Percentiles rank a stretch among this genome's conserved stretches.
phyloP scores from a whole-genome alignment of 2,329 filamentous ascomycete genomes.

The Coleophoma cylindrospora region DNA sequence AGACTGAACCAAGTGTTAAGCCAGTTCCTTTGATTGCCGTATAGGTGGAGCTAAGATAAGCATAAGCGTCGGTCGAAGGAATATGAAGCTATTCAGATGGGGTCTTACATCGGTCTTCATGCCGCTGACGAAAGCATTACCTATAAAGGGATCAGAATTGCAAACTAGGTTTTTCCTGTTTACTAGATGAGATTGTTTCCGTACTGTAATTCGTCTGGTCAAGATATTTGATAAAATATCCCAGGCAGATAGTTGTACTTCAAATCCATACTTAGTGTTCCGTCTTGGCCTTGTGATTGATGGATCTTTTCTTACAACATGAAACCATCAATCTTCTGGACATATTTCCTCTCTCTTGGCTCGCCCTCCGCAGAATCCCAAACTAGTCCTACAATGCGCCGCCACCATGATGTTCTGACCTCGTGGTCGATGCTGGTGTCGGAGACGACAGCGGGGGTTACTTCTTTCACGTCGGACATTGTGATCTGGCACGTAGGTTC shows the following conservation, averaged over 20 bases:
- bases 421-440: no score
- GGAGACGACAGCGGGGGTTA: no score
- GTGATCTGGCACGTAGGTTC: no score
- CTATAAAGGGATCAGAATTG: conserved; percentile 17
- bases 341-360: conserved; percentile 5
- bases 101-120: conserved; percentile 28
- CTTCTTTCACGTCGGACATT: no score
- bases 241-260: conserved; percentile 1
- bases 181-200: neutral
- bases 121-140: conserved; percentile 33
- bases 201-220: conserved; percentile 8
- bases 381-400: neutral
- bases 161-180: no score
- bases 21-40: conserved; percentile 33
- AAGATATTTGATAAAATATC: conserved; percentile 11
- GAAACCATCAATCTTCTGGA: conserved; percentile 4
- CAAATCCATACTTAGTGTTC: neutral
- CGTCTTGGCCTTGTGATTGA: neutral
- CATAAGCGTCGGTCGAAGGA: neutral
- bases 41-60: conserved; percentile 20
- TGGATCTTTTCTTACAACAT: conserved; percentile 2
- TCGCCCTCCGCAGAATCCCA: conserved; percentile 2
- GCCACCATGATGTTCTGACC: neutral
- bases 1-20: conserved; percentile 36
- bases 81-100: neutral